Evolutionary conservation across 176 grass and related monocot genomes (phyloP), one percentile per base, ranked within the genome.

Genomic region (Ananas comosus): DNA sequence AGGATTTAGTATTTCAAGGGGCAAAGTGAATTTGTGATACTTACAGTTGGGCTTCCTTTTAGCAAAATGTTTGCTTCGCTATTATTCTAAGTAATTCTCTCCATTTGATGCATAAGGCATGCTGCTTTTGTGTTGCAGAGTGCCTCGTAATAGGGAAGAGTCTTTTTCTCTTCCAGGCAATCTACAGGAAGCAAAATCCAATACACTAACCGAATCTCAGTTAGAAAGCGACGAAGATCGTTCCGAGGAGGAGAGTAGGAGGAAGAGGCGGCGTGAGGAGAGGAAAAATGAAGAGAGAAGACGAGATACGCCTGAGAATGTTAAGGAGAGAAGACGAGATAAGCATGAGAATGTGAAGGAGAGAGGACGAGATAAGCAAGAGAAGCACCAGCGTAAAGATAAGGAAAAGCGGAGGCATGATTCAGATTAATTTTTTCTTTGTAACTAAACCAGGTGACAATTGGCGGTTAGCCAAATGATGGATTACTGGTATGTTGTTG

Each of bases 381-480:
- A 56, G 16, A 84, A 76, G 72, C 77, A 72, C 78, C 88, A 73
- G 11, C 77, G 68, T 71, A 89, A 86, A 65, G 86, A 89, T 53
- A 92, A 90, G 76, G 77, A 80, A 28, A 92, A 78, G 78, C 78
- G 82, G 70, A 71, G 86, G 66, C 92, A 85, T 61, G 86, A 96
- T 74, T 88, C 85, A 2, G 72, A 82, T 79, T 84, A 79, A 61
- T 72, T 23, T n/a, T 4, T 9, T 48, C 12, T 49, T 0, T 70
- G 29, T 54, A 25, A 21, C 70, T 59, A 13, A 69, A 64, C 22
- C 22, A 23, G 22, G 22, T 58, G 64, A 51, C 50, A 70, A 48
- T 49, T 70, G 27, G 67, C 18, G 6, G 12, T 19, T 50, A 17
- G 27, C 48, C 24, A 18, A 70, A 42, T n/a, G 64, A 68, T 25